phyloP scores from a whole-genome alignment of 768 basidiomycete genomes.

The Russula griseocarnosa region DNA sequence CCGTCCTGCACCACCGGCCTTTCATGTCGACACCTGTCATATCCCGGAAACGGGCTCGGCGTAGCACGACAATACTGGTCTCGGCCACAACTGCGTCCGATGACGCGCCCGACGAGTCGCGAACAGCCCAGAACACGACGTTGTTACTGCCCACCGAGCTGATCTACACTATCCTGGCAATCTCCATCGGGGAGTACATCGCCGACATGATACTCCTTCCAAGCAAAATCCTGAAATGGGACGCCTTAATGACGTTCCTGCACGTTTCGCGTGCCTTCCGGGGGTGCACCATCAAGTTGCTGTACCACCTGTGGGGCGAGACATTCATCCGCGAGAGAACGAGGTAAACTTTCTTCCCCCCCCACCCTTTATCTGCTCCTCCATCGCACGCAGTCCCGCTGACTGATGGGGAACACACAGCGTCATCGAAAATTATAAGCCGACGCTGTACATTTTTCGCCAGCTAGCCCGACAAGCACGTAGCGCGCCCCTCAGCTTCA shows the following conservation, averaged over 20 bases:
- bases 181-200: constrained; percentile 21
- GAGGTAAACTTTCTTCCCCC: background rate
- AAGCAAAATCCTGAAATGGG: constrained; percentile 15
- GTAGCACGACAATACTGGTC: background rate
- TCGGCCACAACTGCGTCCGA: background rate
- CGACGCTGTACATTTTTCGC: constrained; percentile 18
- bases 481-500: constrained; percentile 11
- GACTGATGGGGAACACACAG: constrained; percentile 15
- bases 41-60: constrained; percentile 13
- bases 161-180: constrained; percentile 20
- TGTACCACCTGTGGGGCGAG: constrained; percentile 27
- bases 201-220: constrained; percentile 22
- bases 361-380: too few relatives aligned
- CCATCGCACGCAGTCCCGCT: background rate
- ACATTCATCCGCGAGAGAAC: constrained; percentile 25
- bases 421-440: constrained; percentile 24
- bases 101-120: background rate
- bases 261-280: constrained; percentile 26
- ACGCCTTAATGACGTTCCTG: constrained; percentile 19
- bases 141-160: constrained; percentile 23
- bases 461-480: constrained; percentile 15
- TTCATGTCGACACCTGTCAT: background rate
- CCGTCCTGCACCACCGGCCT: background rate
- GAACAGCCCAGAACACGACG: background rate
- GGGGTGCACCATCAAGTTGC: constrained; percentile 20